Evolutionary conservation across 768 basidiomycete species (phyloP).

Genomic region (Hericium alpestre): DNA sequence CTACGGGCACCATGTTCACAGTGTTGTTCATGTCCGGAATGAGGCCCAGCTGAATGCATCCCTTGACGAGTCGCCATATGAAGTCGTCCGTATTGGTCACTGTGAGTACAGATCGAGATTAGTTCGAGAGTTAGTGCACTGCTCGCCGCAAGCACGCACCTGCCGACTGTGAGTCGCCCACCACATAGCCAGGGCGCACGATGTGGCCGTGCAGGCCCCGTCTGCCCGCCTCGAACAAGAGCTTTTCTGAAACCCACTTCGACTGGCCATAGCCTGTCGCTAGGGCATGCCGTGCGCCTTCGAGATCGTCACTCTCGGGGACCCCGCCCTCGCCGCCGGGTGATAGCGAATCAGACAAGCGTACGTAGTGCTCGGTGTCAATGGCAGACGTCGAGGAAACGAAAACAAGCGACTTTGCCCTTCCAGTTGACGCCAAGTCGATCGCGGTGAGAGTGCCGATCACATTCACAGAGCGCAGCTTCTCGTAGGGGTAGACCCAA

Average conservation of each 20-base stretch:
- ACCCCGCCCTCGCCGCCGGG: slow-evolving; percentile 49
- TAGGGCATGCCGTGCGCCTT: slow-evolving; percentile 63
- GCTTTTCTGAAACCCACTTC: slow-evolving; percentile 97
- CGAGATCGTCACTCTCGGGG: slow-evolving; percentile 80
- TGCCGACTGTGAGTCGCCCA: slow-evolving; percentile 82
- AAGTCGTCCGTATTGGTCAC: slow-evolving; percentile 98
- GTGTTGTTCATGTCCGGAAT: slow-evolving; percentile 97
- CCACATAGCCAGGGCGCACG: slow-evolving; percentile 89
- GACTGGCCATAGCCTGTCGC: slow-evolving; percentile 94
- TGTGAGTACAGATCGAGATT: slow-evolving; percentile 18
- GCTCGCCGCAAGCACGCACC: slow-evolving; percentile 37
- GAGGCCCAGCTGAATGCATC: slow-evolving; percentile 94
- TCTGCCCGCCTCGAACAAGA: slow-evolving; percentile 83
- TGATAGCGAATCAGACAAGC: slow-evolving; percentile 64
- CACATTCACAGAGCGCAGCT: slow-evolving; percentile 87
- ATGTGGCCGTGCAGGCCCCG: slow-evolving; percentile 80
- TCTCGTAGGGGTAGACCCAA: slow-evolving; percentile 98
- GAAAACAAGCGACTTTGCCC: slow-evolving; percentile 76
- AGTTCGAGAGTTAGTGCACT: background rate
- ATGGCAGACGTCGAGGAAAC: slow-evolving; percentile 94
- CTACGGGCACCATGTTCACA: slow-evolving; percentile 96
- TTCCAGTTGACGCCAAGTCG: slow-evolving; percentile 62
- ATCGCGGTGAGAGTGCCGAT: slow-evolving; percentile 78
- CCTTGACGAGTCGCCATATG: slow-evolving; percentile 95
- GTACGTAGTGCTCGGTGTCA: slow-evolving; percentile 85